A percentile compares a stretch with the other conserved stretches of the same genome.
phyloP scores from a whole-genome alignment of 768 basidiomycete species.

The Cystobasidiopsis lactophilus region DNA sequence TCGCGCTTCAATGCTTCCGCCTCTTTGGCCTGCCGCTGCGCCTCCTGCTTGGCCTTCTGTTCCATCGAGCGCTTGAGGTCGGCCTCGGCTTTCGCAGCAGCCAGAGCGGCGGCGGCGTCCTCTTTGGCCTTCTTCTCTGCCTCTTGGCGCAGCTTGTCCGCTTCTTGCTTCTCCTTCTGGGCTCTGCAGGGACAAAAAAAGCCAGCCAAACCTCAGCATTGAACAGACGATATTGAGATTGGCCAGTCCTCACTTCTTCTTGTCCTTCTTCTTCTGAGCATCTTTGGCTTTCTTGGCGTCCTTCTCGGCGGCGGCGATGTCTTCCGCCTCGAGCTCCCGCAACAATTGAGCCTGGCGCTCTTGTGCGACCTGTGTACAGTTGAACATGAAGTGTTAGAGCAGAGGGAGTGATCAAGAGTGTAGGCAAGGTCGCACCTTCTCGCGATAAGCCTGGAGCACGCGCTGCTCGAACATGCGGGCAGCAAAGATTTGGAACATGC shows the following conservation, averaged over 20 bases:
- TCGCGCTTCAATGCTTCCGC: constrained; percentile 47
- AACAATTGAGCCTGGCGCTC: constrained; percentile 82
- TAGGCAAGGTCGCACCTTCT: constrained; percentile 24
- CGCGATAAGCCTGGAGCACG: constrained; percentile 84
- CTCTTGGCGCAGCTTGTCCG: constrained; percentile 59
- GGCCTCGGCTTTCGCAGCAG: constrained; percentile 57
- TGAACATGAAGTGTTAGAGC: neutral
- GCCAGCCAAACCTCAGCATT: neutral
- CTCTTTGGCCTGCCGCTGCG: constrained; percentile 28
- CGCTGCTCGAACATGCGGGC: constrained; percentile 99
- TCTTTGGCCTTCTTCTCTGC: constrained; percentile 75
- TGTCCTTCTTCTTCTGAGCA: constrained; percentile 98
- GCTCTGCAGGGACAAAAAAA: constrained; percentile 33
- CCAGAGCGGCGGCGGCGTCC: constrained; percentile 50
- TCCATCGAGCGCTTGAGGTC: constrained; percentile 63
- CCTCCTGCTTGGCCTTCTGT: constrained; percentile 57
- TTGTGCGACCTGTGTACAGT: constrained; percentile 68
- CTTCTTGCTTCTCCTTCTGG: constrained; percentile 82
- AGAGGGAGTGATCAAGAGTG: neutral
- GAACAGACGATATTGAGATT: constrained; percentile 2
- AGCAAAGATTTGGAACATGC: constrained; percentile 99
- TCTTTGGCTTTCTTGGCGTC: constrained; percentile 82
- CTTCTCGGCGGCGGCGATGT: constrained; percentile 58
- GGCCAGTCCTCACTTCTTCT: constrained; percentile 45
- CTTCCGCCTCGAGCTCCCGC: constrained; percentile 87